Percentiles rank a stretch among this genome's conserved stretches.
phyloP scores from a whole-genome alignment of 192 early-diverging fungal genomes.

The Coemansia sp. region DNA sequence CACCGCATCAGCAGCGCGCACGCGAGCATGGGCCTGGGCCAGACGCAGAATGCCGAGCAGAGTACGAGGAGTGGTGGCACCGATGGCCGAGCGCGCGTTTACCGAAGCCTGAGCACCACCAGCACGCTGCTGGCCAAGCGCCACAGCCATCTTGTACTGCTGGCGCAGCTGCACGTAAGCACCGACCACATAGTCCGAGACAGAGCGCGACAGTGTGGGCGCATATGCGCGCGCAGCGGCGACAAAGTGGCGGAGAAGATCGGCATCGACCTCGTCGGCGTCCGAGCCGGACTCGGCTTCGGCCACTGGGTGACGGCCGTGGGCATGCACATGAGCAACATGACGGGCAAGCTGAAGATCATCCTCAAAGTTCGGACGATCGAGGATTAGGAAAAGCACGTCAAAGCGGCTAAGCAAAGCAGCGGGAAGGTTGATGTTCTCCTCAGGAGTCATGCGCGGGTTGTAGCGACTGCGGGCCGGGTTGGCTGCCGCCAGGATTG shows the following conservation, averaged over 20 bases:
- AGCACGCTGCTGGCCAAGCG: constrained; percentile 5
- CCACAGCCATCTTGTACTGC: constrained; percentile 51
- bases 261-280: constrained; percentile 56
- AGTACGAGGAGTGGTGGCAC: constrained; percentile 61
- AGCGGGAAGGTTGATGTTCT: constrained; percentile 97
- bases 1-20: constrained; percentile 68
- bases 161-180: constrained; percentile 77
- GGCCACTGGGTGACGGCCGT: constrained; percentile 70
- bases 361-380: constrained; percentile 73
- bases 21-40: constrained; percentile 75
- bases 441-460: constrained; percentile 76
- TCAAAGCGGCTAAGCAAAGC: constrained; percentile 93
- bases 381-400: constrained; percentile 86
- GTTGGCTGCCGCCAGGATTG: constrained; percentile 95
- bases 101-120: constrained; percentile 23
- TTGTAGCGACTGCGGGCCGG: constrained; percentile 96
- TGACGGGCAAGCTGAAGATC: constrained; percentile 82
- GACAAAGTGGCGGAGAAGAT: constrained; percentile 86
- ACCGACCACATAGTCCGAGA: constrained; percentile 84
- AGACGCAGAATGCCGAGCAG: constrained; percentile 83
- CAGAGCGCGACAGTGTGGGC: constrained; percentile 69
- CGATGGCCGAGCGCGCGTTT: constrained; percentile 22
- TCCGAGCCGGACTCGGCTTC: constrained; percentile 28
- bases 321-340: constrained; percentile 89
- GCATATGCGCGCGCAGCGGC: constrained; percentile 69